Percentiles rank a stretch among this genome's conserved stretches.
These are phyloP conservation scores for Chlamydomonas incerta DNA, from an alignment of 139 green algal genomes.

Conservation along the genomic window DNA sequence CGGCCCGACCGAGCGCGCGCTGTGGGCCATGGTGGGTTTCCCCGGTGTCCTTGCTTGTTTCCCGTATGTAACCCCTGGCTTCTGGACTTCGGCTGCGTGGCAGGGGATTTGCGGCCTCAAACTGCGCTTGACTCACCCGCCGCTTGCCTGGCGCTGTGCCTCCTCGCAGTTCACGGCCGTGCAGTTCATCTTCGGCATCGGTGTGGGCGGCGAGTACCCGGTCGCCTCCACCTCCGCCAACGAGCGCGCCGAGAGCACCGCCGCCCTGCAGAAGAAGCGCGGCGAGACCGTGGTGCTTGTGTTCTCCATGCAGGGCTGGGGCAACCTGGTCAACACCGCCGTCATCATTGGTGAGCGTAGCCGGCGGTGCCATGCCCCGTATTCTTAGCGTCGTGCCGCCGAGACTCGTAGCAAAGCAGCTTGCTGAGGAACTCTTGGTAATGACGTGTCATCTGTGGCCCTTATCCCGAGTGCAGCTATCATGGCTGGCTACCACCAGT, in stretches of 20 bases:
- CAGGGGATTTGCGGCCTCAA: no score
- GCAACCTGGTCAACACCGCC: conserved; percentile 60
- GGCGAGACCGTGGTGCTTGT: conserved; percentile 69
- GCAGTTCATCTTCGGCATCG: conserved; percentile 62
- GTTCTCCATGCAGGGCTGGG: conserved; percentile 61
- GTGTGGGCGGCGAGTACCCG: conserved; percentile 80
- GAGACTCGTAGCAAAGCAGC: no score
- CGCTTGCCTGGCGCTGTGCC: no score
- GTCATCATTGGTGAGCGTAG: background rate
- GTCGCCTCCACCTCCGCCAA: conserved; percentile 80
- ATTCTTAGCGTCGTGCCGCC: no score
- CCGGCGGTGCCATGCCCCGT: no score
- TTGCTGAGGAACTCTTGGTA: no score
- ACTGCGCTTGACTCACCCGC: no score
- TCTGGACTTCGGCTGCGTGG: no score
- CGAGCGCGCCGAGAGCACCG: conserved; percentile 75
- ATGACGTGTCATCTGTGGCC: no score
- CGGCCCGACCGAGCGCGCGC: conserved; percentile 1
- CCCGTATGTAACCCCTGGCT: no score
- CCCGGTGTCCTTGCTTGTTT: no score
- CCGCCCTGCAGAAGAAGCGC: conserved; percentile 54
- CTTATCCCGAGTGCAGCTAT: conserved; percentile 22
- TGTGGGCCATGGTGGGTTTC: conserved; percentile 29
- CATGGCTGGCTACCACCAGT: conserved; percentile 34
- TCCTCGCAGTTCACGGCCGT: conserved; percentile 12